Percentiles rank a stretch among this genome's conserved stretches.
Conservation (phyloP, 805 yeast species). For the Peterozyma toletana region DNA sequence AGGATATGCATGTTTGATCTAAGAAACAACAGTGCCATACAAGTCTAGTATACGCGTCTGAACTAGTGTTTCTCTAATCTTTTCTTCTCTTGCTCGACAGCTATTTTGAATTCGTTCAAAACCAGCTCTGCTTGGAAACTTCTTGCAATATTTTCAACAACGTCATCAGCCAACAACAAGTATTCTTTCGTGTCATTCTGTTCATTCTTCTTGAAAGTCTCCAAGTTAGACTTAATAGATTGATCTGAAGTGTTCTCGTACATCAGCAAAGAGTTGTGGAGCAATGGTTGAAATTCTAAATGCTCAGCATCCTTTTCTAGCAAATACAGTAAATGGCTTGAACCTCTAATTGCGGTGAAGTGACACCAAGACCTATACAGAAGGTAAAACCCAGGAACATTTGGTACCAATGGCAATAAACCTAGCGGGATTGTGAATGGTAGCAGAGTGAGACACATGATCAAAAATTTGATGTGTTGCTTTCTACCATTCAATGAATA, state of each 20-base stretch:
- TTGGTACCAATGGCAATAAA: constrained; percentile 79
- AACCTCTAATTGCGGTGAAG: constrained; percentile 70
- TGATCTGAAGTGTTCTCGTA: constrained; percentile 16
- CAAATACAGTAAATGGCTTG: constrained; percentile 55
- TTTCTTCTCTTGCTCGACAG: constrained; percentile 45
- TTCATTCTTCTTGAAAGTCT: constrained; percentile 5
- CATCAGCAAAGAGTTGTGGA: constrained; percentile 9
- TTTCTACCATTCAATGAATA: constrained; percentile 37
- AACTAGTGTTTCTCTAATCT: background rate
- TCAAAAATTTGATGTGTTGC: constrained; percentile 49
- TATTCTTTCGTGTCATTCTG: constrained; percentile 19
- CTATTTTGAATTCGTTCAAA: constrained; percentile 37
- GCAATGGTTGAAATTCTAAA: constrained; percentile 16
- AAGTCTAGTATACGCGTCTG: too few species aligned
- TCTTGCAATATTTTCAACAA: constrained; percentile 37
- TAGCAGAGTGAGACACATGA: constrained; percentile 47
- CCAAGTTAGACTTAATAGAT: constrained; percentile 12
- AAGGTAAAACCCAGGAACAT: constrained; percentile 85
- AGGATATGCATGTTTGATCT: too few species aligned
- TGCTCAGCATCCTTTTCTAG: constrained; percentile 26
- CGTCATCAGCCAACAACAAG: constrained; percentile 35
- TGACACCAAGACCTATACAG: constrained; percentile 81
- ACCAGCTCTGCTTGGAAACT: constrained; percentile 37
- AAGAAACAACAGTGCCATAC: too few species aligned
- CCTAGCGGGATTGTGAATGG: constrained; percentile 81